Evolutionary conservation across 768 basidiomycete genomes (phyloP).

Genomic region (Trametes gibbosa): DNA sequence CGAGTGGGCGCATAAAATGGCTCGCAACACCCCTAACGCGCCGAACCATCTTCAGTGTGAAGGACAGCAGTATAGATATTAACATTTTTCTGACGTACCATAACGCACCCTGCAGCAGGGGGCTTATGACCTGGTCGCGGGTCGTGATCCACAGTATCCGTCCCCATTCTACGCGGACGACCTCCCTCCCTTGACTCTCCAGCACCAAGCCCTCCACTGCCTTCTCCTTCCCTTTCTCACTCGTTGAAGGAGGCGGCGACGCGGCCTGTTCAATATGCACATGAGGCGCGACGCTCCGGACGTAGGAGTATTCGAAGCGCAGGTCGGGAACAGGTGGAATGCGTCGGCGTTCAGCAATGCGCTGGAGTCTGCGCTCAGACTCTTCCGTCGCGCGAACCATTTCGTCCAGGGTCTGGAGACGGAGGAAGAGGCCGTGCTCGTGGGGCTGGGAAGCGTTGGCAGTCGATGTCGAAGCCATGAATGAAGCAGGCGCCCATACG

Average conservation of each 20-base stretch:
- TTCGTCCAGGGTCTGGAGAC: conserved; percentile 16
- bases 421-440: conserved; percentile 13
- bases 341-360: conserved; percentile 24
- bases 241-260: background rate
- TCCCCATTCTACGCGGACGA: conserved; percentile 47
- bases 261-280: conserved; percentile 38
- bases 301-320: conserved; percentile 72
- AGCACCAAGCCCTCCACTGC: conserved; percentile 21
- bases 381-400: conserved; percentile 11
- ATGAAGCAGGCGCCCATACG: background rate
- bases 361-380: conserved; percentile 4
- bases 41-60: background rate
- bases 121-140: conserved; percentile 67
- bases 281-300: conserved; percentile 56
- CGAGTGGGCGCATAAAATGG: conserved; percentile 42
- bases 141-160: conserved; percentile 60
- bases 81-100: conserved; percentile 53
- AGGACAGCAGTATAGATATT: background rate
- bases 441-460: background rate
- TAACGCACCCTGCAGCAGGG: conserved; percentile 61
- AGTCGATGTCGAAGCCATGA: background rate
- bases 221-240: conserved; percentile 35
- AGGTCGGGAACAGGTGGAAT: conserved; percentile 68
- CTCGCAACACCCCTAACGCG: conserved; percentile 43
- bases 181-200: conserved; percentile 20